Base-by-base conservation (phyloP, 2,329 filamentous ascomycete genomes). In the Phoma herbarum region DNA sequence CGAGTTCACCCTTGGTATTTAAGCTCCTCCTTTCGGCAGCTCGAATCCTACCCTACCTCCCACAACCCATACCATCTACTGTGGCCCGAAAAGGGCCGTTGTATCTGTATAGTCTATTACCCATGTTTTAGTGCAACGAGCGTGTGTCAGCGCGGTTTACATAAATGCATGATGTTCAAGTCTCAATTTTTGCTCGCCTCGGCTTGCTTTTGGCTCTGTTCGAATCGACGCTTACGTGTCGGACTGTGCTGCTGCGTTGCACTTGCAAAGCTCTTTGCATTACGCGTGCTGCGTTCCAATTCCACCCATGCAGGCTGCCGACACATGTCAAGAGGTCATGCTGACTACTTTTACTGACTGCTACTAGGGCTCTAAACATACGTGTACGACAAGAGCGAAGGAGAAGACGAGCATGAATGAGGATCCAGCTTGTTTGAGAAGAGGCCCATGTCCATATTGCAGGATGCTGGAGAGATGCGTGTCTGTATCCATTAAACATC, bases 1-100 rank as follows among this genome's bases (percentile, higher is more conserved):
- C 60, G 76, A 78, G 53, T 78, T 77, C 64, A 78, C 75, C 58
- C 75, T 78, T 60, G 94, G 93, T 83, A 97, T 97, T 84, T 98
- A 91, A 70, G 52, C 61, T 50, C 52, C 44, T 56, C 64, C 47
- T 57, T 26, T 51, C 11, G 53, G 53, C 41, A 51, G 47, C 41
- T 49, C 26, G 9, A 9, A 9, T 42, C 14, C 43, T 26, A 16
- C 18, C 25, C 25, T 45, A 29, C 43, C 28, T 20, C 6, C 31
- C 29, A 26, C 25, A 6, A 48, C 48, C 39, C 31, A 8, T 6
- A n/a, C n/a, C n/a, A n/a, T n/a, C n/a, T n/a, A n/a, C n/a, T n/a
- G n/a, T n/a, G n/a, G n/a, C n/a, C n/a, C n/a, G 28, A 29, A 10
- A 26, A 37, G 7, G 48, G 37, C 47, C 56, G 25, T 42, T 57